Percentiles rank a stretch among this genome's conserved stretches.
Conservation (phyloP, 257 asterid species). For the Solanum sitiens region DNA sequence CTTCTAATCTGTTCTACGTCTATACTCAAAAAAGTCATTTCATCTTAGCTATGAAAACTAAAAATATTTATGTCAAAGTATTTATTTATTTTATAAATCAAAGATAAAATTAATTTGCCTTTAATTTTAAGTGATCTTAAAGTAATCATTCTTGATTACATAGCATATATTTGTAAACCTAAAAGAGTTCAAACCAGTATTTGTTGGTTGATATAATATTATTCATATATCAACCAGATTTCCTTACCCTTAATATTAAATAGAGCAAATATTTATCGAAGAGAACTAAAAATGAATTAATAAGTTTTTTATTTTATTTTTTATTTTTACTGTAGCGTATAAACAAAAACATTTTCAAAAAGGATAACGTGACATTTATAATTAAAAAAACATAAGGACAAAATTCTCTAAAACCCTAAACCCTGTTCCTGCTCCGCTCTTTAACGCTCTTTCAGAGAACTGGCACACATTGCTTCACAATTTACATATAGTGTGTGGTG, state of each 20-base stretch:
- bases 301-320: no score
- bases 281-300: background rate
- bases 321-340: background rate
- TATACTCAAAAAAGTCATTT: no score
- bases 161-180: background rate
- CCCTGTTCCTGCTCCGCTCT: constrained; percentile 1
- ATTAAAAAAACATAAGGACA: background rate
- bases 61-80: no score
- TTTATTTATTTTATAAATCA: no score
- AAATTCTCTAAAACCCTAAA: constrained; percentile 22
- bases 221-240: background rate
- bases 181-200: background rate
- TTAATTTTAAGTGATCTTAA: background rate
- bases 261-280: fast-evolving
- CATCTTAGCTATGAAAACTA: no score
- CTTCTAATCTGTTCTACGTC: no score
- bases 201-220: background rate
- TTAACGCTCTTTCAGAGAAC: background rate
- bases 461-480: background rate
- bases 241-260: background rate
- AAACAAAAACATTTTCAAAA: no score
- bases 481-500: constrained; percentile 15
- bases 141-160: background rate
- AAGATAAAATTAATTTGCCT: background rate
- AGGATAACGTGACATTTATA: background rate